These are phyloP conservation scores for Trichocomaceae sp. DNA, from an alignment of 2,329 filamentous ascomycete species.

Conservation along the genomic window DNA sequence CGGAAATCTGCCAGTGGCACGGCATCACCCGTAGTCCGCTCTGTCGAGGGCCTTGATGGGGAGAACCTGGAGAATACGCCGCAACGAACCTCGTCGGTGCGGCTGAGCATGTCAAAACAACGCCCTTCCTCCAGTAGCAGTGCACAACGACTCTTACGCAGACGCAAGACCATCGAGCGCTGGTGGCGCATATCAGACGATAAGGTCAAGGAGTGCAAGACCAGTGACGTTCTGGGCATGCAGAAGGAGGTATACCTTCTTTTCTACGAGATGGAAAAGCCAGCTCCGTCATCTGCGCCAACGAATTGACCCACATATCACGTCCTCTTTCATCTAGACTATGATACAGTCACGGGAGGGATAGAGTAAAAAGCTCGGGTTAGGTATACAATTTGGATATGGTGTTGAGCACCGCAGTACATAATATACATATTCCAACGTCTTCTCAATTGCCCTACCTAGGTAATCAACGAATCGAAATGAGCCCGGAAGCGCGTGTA, in stretches of 20 bases:
- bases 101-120: slow-evolving; percentile 4
- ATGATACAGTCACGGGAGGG: too few species aligned
- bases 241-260: slow-evolving; percentile 92
- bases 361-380: too few species aligned
- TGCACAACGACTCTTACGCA: slow-evolving; percentile 43
- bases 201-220: slow-evolving; percentile 91
- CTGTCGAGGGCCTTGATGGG: neutral
- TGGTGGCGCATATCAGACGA: slow-evolving; percentile 99
- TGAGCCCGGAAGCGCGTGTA: neutral
- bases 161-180: slow-evolving; percentile 59
- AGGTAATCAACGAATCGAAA: too few species aligned
- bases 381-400: neutral
- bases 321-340: too few species aligned
- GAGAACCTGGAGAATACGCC: neutral
- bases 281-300: slow-evolving; percentile 10
- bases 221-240: slow-evolving; percentile 83
- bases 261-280: slow-evolving; percentile 81
- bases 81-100: slow-evolving; percentile 7
- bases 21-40: neutral
- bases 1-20: neutral
- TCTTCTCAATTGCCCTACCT: too few species aligned
- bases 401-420: neutral
- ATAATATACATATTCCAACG: neutral
- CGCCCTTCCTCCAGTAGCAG: neutral
- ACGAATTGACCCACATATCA: neutral